Evolutionary conservation across 305 asterid species (phyloP).

Genomic region (Fraxinus ornus): DNA sequence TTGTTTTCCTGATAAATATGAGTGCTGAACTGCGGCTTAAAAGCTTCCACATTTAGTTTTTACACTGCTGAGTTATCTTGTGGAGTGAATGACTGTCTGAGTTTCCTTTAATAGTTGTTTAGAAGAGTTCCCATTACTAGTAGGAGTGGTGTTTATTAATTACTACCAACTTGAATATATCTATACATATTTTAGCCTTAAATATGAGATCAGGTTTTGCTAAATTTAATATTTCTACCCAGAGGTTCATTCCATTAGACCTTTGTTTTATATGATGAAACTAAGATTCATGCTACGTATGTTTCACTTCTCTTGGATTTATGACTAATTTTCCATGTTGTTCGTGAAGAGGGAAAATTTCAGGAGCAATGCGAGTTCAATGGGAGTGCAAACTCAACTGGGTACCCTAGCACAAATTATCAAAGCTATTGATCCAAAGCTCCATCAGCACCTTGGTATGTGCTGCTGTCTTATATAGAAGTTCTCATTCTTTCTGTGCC

Average conservation of each 20-base stretch:
- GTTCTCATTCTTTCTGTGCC: conserved; percentile 4
- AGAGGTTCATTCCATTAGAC: conserved; percentile 2
- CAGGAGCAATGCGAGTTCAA: conserved; percentile 66
- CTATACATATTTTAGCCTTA: neutral
- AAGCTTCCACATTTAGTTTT: neutral
- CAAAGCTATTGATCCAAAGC: conserved; percentile 86
- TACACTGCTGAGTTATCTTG: neutral
- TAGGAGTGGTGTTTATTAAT: conserved; percentile 3
- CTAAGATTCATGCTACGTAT: neutral
- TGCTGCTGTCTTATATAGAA: conserved; percentile 27
- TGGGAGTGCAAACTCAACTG: conserved; percentile 96
- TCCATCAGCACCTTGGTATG: conserved; percentile 94
- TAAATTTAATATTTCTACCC: neutral
- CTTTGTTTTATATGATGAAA: conserved; percentile 12
- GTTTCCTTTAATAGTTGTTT: neutral
- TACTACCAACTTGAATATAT: neutral
- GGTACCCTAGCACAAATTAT: conserved; percentile 75
- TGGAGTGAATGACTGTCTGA: neutral
- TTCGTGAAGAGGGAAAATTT: conserved; percentile 79
- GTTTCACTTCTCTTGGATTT: neutral
- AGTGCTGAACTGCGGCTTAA: neutral
- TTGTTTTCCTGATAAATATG: neutral
- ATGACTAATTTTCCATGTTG: conserved; percentile 21
- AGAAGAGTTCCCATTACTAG: neutral
- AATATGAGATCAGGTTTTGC: neutral